Evolutionary conservation across 1,284 basidiomycete genomes (phyloP).

Genomic region (Pascua guehoae): DNA sequence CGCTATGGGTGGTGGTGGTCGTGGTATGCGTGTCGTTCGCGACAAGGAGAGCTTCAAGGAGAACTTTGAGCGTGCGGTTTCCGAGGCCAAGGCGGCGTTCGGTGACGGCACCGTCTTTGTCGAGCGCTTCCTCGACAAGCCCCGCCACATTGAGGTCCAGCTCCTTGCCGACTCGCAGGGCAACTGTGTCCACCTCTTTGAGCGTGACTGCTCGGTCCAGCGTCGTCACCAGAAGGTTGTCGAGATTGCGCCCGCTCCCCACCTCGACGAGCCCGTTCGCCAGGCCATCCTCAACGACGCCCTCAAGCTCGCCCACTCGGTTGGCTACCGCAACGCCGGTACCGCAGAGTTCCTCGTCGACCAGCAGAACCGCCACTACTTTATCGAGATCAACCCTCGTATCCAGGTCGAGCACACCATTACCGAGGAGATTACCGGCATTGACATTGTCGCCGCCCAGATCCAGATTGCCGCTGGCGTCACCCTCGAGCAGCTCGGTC

Average conservation of each 20-base stretch:
- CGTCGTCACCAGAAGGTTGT: constrained; percentile 98
- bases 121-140: constrained; percentile 89
- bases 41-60: constrained; percentile 86
- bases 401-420: constrained; percentile 99
- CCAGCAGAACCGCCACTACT: constrained; percentile 91
- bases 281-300: constrained; percentile 84
- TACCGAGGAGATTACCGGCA: constrained; percentile 97
- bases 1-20: constrained; percentile 96
- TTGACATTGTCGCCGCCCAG: constrained; percentile 97
- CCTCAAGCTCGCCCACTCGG: constrained; percentile 89
- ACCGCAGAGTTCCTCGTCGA: constrained; percentile 97
- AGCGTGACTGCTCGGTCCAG: constrained; percentile 98
- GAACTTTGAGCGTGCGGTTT: constrained; percentile 87
- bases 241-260: constrained; percentile 94
- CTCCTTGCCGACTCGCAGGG: constrained; percentile 84
- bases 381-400: constrained; percentile 98
- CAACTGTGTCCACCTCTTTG: constrained; percentile 94
- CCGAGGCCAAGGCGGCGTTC: constrained; percentile 93
- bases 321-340: constrained; percentile 92
- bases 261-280: constrained; percentile 85
- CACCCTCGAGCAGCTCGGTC: constrained; percentile 87
- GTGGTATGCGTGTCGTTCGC: constrained; percentile 97
- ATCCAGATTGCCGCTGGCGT: constrained; percentile 98
- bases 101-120: constrained; percentile 99
- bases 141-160: constrained; percentile 97